These are phyloP conservation scores for Penicillium subrubescens DNA, from an alignment of 495 filamentous ascomycete species.

Conservation along the genomic window DNA sequence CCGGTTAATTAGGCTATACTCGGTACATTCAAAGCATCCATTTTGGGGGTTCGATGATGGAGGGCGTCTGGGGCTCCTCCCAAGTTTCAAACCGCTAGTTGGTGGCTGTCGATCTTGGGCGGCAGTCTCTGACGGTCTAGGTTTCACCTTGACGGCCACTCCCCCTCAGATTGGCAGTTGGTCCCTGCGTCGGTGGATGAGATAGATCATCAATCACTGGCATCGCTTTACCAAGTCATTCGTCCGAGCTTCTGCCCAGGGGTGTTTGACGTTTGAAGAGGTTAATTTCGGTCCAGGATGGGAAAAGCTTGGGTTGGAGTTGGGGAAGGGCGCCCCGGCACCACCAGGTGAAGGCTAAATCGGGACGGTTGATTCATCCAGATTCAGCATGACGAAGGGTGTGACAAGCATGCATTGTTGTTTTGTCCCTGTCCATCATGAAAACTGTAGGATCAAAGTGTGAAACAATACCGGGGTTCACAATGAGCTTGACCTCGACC, in stretches of 20 bases:
- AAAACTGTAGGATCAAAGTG: neutral
- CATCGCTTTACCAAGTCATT: constrained; percentile 23
- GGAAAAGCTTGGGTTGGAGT: constrained; percentile 15
- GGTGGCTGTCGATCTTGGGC: constrained; percentile 29
- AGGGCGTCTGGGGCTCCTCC: constrained; percentile 2
- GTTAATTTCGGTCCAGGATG: constrained; percentile 13
- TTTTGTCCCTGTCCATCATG: neutral
- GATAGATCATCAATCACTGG: constrained; percentile 12
- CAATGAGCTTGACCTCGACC: neutral
- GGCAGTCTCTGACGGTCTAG: constrained; percentile 36
- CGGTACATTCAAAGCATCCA: neutral
- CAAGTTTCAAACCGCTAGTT: constrained; percentile 14
- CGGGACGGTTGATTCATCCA: neutral
- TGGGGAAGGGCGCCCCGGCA: neutral
- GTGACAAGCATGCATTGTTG: neutral
- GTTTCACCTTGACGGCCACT: constrained; percentile 33
- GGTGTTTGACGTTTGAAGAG: constrained; percentile 9
- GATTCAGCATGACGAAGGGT: neutral
- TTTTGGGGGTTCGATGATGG: constrained; percentile 3
- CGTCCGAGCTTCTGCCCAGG: constrained; percentile 10
- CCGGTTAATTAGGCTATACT: constrained; percentile 24
- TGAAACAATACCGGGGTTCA: neutral
- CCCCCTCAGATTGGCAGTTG: constrained; percentile 15
- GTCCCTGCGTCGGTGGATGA: constrained; percentile 8
- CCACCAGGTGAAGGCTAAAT: neutral